Percentiles rank a stretch among this genome's conserved stretches.
Evolutionary conservation across 805 yeast species (phyloP).

Genomic region (Maudiozyma saulgeensis): DNA sequence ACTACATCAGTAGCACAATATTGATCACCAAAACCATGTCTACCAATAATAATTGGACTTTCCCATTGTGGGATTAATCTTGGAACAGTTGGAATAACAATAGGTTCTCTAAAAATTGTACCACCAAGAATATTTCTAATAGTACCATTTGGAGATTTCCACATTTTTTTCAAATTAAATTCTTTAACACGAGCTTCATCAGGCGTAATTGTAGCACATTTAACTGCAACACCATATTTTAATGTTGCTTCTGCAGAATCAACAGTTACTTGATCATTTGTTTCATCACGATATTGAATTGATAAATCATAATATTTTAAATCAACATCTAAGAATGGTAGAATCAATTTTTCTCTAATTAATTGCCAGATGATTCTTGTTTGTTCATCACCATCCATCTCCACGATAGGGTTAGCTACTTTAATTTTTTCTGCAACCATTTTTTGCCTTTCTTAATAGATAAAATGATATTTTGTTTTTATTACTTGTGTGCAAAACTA

Average conservation of each 20-base stretch:
- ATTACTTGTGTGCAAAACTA: background rate
- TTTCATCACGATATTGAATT: slow-evolving; percentile 75
- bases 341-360: slow-evolving; percentile 76
- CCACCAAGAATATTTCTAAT: slow-evolving; percentile 93
- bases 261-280: slow-evolving; percentile 78
- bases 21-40: slow-evolving; percentile 97
- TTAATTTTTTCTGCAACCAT: slow-evolving; percentile 42
- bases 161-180: slow-evolving; percentile 86
- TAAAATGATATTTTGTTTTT: background rate
- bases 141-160: slow-evolving; percentile 96
- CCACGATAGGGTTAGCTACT: slow-evolving; percentile 85
- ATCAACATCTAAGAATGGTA: slow-evolving; percentile 79
- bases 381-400: slow-evolving; percentile 97
- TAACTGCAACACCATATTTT: slow-evolving; percentile 86
- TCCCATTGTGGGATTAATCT: slow-evolving; percentile 88
- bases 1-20: slow-evolving; percentile 86
- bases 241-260: slow-evolving; percentile 87
- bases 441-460: background rate
- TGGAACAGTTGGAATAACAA: slow-evolving; percentile 81
- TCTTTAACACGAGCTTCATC: slow-evolving; percentile 93
- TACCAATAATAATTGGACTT: slow-evolving; percentile 90
- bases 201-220: slow-evolving; percentile 98
- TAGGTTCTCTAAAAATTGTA: slow-evolving; percentile 94
- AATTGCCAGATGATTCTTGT: slow-evolving; percentile 92
- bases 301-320: slow-evolving; percentile 88